phyloP scores from a whole-genome alignment of 1,284 basidiomycete genomes.

The Flammula alnicola region DNA sequence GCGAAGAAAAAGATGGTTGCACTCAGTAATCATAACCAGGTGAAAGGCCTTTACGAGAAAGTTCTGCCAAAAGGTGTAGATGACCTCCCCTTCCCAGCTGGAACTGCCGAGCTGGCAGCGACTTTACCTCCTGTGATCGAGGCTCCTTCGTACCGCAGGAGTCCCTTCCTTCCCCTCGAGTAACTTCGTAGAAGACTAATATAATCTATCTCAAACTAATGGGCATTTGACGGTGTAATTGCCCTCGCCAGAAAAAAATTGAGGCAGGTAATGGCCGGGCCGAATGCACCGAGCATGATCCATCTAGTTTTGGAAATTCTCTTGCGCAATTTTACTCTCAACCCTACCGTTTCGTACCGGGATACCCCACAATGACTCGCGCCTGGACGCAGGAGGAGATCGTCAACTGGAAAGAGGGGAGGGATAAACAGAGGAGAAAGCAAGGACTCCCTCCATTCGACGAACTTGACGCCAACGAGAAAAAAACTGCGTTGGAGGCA shows the following conservation, averaged over 20 bases:
- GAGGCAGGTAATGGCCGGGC: too few species aligned
- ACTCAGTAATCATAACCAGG: slow-evolving; percentile 65
- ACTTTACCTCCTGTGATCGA: slow-evolving; percentile 66
- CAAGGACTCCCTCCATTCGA: slow-evolving; percentile 11
- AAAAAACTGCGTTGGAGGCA: neutral
- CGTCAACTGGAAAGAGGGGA: slow-evolving; percentile 1
- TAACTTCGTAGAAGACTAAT: slow-evolving; percentile 39
- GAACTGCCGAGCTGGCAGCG: slow-evolving; percentile 79
- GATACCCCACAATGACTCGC: too few species aligned
- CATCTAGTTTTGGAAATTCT: too few species aligned
- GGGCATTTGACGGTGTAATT: too few species aligned
- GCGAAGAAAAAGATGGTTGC: slow-evolving; percentile 83
- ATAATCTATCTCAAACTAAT: slow-evolving; percentile 4
- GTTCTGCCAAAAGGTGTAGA: slow-evolving; percentile 84
- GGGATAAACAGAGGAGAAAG: slow-evolving; percentile 9
- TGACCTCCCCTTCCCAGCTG: slow-evolving; percentile 91
- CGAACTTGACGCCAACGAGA: slow-evolving; percentile 1
- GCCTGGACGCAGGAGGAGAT: too few species aligned
- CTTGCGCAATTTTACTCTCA: too few species aligned
- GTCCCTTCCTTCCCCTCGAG: slow-evolving; percentile 78
- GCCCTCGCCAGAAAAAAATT: too few species aligned
- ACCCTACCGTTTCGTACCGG: too few species aligned
- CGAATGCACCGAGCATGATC: too few species aligned
- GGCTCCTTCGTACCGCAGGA: slow-evolving; percentile 72
- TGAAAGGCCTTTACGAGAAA: slow-evolving; percentile 80